Evolutionary conservation across 1,284 basidiomycete genomes (phyloP).

Genomic region (Phlebopus sp.): DNA sequence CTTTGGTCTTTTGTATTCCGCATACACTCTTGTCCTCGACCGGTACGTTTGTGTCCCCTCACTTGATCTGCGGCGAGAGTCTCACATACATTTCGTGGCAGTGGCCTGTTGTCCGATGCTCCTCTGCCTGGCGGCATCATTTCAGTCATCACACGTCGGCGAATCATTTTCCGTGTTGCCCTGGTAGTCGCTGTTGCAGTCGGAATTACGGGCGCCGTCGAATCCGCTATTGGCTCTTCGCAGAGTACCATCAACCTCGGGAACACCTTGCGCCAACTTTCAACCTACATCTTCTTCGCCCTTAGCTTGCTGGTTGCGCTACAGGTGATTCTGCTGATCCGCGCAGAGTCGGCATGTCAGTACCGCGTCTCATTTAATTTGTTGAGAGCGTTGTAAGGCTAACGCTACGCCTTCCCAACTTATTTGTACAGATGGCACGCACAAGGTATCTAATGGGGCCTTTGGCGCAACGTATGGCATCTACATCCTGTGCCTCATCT

Average conservation of each 20-base stretch:
- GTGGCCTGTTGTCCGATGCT: conserved; percentile 22
- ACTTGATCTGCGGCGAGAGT: background rate
- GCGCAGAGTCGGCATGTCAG: conserved; percentile 23
- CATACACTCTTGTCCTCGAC: conserved; percentile 34
- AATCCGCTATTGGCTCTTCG: conserved; percentile 16
- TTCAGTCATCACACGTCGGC: conserved; percentile 32
- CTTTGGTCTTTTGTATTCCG: conserved; percentile 35
- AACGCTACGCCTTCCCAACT: no score
- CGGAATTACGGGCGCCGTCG: conserved; percentile 37
- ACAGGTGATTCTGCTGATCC: conserved; percentile 36
- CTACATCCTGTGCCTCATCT: conserved; percentile 36
- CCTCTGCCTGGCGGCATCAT: conserved; percentile 22
- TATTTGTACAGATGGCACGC: conserved; percentile 16
- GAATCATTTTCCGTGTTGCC: conserved; percentile 32
- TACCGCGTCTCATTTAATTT: background rate
- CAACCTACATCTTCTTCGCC: conserved; percentile 45
- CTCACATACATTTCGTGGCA: conserved; percentile 8
- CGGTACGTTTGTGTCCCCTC: conserved; percentile 20
- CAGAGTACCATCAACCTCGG: conserved; percentile 17
- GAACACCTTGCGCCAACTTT: conserved; percentile 31
- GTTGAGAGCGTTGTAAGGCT: no score
- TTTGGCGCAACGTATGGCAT: conserved; percentile 36
- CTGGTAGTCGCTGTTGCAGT: conserved; percentile 36
- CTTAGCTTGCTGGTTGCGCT: conserved; percentile 40
- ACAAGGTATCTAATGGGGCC: conserved; percentile 16